Percentiles rank a stretch among this genome's conserved stretches.
These are phyloP conservation scores for Globisporangium canariense DNA, from an alignment of 352 stramenopile genomes.

Conservation along the genomic window DNA sequence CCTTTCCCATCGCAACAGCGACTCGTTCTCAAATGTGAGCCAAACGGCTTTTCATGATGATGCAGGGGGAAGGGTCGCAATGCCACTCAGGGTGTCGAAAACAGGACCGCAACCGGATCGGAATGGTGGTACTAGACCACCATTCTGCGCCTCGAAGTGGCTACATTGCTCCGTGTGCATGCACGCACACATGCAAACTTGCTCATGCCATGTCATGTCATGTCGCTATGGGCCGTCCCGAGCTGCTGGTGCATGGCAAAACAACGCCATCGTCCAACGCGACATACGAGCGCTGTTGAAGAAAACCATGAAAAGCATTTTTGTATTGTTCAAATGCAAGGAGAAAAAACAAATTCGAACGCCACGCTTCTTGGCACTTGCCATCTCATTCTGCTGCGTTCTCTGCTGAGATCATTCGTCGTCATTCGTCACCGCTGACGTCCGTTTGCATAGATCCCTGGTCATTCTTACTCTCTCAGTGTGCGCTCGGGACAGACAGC, in stretches of 20 bases:
- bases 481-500: neutral
- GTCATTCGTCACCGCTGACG: neutral
- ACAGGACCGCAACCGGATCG: neutral
- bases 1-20: too few species aligned
- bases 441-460: neutral
- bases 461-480: neutral
- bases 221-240: neutral
- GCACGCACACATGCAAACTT: too few species aligned
- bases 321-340: neutral
- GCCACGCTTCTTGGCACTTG: neutral
- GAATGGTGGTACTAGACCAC: constrained; percentile 3
- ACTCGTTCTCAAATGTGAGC: neutral
- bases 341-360: neutral
- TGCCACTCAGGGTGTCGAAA: neutral
- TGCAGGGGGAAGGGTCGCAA: neutral
- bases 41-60: neutral
- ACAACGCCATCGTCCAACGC: neutral
- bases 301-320: neutral
- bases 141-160: constrained; percentile 3
- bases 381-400: too few species aligned
- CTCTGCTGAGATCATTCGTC: neutral
- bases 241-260: neutral
- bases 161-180: neutral
- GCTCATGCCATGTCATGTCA: neutral
- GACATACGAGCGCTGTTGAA: too few species aligned